Base-by-base conservation (phyloP, 305 asterid species). In the Fraxinus paxiana region DNA sequence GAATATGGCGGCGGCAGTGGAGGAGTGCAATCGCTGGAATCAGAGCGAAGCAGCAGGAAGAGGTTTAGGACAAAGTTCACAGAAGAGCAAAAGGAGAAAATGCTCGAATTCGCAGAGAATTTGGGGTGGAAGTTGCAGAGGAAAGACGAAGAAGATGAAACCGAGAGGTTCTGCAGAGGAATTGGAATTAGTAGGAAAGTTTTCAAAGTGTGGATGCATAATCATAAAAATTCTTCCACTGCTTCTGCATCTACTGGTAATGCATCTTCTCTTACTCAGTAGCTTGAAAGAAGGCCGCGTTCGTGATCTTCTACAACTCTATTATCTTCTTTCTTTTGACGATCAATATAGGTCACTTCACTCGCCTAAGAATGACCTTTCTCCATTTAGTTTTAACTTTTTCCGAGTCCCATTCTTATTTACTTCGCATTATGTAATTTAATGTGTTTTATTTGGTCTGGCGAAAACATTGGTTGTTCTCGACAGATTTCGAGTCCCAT, bases 191-290 rank as follows among this genome's bases (percentile, higher is more conserved):
- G 81, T 79, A 84, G 93, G 82, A 88, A 89, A 65, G 93, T 92
- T 4, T 89, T 92, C 84, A 92, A 92, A 83, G 97, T 92, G 6
- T 90, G 95, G 97, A 92, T 92, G 95, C 95, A 92, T 31, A 92
- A 90, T 83, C 93, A 92, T 46, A 92, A 92, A 77, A 86, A 87
- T 30, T 81, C 87, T 5, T 81, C 89, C 2, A 6, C 84, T 35
- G 77, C 84, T 70, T 82, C 87, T 79, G 77, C 86, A 1, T 61
- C 84, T 7, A 79, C 77, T 78, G 92, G 84, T 0, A 89, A 88
- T 88, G 89, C 88, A 0, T 92, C 93, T 75, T 90, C 97, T 79
- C 93, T 87, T 77, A 88, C 93, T 54, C 87, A 84, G 17, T 87
- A 84, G 82, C 54, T 24, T 28, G 35, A 65, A 65, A 65, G 34